These are phyloP conservation scores for Penicillium sp. DNA, from an alignment of 2,329 filamentous ascomycete species.

Conservation along the genomic window DNA sequence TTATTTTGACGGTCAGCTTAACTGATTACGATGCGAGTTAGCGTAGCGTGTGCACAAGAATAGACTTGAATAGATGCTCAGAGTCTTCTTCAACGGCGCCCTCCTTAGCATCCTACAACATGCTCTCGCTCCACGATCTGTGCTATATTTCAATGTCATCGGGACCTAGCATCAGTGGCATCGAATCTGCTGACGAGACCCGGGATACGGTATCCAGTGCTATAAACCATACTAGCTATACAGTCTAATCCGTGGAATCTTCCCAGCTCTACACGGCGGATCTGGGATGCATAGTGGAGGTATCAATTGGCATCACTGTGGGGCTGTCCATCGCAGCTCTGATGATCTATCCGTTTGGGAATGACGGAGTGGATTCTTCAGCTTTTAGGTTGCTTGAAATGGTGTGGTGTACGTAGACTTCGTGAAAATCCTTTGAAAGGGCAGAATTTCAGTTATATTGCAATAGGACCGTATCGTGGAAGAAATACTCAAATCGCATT, in stretches of 20 bases:
- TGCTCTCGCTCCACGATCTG: constrained; percentile 72
- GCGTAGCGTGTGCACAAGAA: too few species aligned
- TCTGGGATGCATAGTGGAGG: constrained; percentile 51
- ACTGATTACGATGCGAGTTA: too few species aligned
- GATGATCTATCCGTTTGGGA: constrained; percentile 50
- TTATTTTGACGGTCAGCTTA: too few species aligned
- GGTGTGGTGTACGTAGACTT: too few species aligned
- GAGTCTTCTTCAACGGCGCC: constrained; percentile 74
- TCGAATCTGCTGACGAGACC: constrained; percentile 59
- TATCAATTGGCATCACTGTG: constrained; percentile 51
- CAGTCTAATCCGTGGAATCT: background rate
- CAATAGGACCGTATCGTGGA: too few species aligned
- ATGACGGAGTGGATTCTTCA: constrained; percentile 51
- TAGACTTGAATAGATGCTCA: too few species aligned
- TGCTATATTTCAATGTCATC: constrained; percentile 64
- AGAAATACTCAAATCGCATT: too few species aligned
- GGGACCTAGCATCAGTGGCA: constrained; percentile 58
- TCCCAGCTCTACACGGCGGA: constrained; percentile 24
- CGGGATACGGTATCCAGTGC: background rate
- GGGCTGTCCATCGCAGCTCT: constrained; percentile 50
- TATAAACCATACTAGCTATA: background rate
- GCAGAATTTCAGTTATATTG: too few species aligned
- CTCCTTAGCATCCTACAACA: constrained; percentile 75
- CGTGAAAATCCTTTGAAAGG: too few species aligned
- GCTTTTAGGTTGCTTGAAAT: constrained; percentile 33